Evolutionary conservation across 176 grass and related monocot species (phyloP), one percentile per base, ranked within the genome.

Genomic region (Urochloa ruziziensis): DNA sequence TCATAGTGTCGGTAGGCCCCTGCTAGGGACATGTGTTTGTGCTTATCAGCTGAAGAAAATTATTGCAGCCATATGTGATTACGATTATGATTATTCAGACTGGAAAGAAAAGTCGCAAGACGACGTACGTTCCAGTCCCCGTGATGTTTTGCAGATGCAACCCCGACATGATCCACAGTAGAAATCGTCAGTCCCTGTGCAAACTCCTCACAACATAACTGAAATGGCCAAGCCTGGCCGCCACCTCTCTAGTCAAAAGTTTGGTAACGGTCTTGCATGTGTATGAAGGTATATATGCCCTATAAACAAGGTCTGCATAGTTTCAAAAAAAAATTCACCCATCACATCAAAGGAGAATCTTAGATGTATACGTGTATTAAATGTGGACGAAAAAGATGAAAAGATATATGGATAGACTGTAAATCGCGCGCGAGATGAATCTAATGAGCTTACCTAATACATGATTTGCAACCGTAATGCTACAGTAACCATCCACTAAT

Each of bases 1-100:
- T 73, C 74, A 72, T 83, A 13, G 74, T 49, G 36, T 48, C 7
- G 17, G 48, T 84, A 84, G 74, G 81, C 47, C 74, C 81, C 2
- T n/a, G 57, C 59, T 37, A 28, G 62, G 36, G 29, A 74, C 7
- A 67, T 48, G 66, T 29, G 51, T 63, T 42, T 44, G 54, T 77
- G 80, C 80, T 83, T 47, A 49, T 61, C 71, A 29, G 23, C 9
- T 0, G 6, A 46, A 15, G 9, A 28, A 35, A 80, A 28, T 46
- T 29, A 28, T 67, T 63, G 44, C 32, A 25, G 17, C 6, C 42
- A 24, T 40, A 16, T n/a, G n/a, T n/a, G n/a, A n/a, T n/a, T n/a
- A n/a, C n/a, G n/a, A n/a, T n/a, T n/a, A n/a, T 30, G 42, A 63
- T 43, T 34, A 15, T 37, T 74, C 13, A 21, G 49, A 24, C 15